phyloP scores from a whole-genome alignment of 176 grass and related monocot genomes.

The Oryza rufipogon region DNA sequence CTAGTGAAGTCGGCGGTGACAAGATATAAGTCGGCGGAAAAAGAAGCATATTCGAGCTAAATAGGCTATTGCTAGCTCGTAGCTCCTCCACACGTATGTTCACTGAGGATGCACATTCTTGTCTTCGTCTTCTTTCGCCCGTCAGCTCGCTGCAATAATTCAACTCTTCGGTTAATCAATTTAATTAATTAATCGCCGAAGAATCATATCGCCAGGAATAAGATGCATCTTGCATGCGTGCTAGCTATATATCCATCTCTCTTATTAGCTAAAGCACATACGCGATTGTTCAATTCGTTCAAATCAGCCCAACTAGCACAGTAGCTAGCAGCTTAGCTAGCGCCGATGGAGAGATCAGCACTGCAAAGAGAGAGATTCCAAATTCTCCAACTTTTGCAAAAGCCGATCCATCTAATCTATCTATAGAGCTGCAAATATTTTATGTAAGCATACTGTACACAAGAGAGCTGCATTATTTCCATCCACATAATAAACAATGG shows the following conservation, averaged over 20 bases:
- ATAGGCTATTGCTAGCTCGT: too few relatives aligned
- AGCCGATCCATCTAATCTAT: not conserved
- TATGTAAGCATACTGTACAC: not conserved
- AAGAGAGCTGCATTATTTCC: conserved; percentile 15
- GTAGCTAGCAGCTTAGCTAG: too few relatives aligned
- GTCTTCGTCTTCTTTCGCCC: not conserved
- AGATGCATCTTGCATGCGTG: not conserved
- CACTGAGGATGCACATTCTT: not conserved
- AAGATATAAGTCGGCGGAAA: not conserved
- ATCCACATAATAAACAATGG: conserved; percentile 41
- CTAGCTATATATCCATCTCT: not conserved
- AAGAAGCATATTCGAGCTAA: not conserved
- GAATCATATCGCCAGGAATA: not conserved
- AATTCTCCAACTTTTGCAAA: not conserved
- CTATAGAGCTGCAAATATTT: not conserved
- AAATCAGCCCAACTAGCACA: not conserved
- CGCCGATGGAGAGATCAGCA: not conserved
- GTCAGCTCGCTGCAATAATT: not conserved
- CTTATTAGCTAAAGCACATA: not conserved
- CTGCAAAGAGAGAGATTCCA: not conserved
- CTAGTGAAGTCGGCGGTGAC: too few relatives aligned
- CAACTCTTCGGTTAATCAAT: not conserved
- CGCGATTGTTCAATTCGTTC: not conserved
- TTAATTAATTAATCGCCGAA: not conserved
- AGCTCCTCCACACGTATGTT: too few relatives aligned